Evolutionary conservation across 2,329 filamentous ascomycete genomes (phyloP).

Genomic region (Penicillium glabrum): DNA sequence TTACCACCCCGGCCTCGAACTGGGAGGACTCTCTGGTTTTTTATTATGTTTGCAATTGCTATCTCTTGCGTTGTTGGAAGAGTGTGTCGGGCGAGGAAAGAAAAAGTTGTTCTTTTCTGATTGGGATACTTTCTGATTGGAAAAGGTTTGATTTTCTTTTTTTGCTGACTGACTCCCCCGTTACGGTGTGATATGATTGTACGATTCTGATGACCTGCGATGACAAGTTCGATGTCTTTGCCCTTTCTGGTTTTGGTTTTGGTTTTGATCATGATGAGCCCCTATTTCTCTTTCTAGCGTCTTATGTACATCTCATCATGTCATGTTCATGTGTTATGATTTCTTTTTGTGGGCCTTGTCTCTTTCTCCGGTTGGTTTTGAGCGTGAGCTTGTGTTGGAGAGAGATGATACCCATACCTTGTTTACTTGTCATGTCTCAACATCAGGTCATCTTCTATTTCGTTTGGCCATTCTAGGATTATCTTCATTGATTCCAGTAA

Average conservation of each 20-base stretch:
- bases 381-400: slow-evolving; percentile 19
- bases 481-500: neutral
- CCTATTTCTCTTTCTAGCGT: neutral
- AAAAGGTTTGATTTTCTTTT: neutral
- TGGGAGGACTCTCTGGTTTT: slow-evolving; percentile 24
- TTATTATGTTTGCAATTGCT: slow-evolving; percentile 21
- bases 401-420: slow-evolving; percentile 25
- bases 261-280: slow-evolving; percentile 1
- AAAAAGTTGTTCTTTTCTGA: neutral
- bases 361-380: slow-evolving; percentile 16
- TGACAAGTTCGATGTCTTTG: slow-evolving; percentile 18
- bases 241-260: slow-evolving; percentile 1
- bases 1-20: slow-evolving; percentile 7
- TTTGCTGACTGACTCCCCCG: slow-evolving; percentile 8
- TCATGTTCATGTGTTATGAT: slow-evolving; percentile 1
- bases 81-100: neutral
- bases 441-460: slow-evolving; percentile 18
- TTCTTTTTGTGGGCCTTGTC: slow-evolving; percentile 3
- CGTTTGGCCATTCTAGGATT: slow-evolving; percentile 6
- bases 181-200: slow-evolving; percentile 34
- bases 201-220: slow-evolving; percentile 37
- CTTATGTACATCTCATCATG: slow-evolving; percentile 5
- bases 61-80: slow-evolving; percentile 18
- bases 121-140: neutral
- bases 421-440: slow-evolving; percentile 21